Conservation (phyloP, 257 asterid species). For the Solanum sparsipilum region DNA sequence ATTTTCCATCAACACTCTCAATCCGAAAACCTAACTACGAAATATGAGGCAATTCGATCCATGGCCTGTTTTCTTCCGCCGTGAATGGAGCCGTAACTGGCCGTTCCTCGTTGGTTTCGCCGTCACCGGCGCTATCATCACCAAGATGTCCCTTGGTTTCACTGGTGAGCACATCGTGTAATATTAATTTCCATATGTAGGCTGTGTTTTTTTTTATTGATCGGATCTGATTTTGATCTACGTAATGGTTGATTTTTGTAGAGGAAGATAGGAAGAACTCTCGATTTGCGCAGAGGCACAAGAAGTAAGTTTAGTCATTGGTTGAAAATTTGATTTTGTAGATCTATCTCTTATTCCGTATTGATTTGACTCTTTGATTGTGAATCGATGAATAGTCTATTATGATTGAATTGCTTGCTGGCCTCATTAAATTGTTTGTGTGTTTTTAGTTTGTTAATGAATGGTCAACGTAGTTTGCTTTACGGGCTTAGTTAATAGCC, state of each 20-base stretch:
- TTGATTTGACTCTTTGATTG: neutral
- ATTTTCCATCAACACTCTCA: neutral
- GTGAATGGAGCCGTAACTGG: constrained; percentile 26
- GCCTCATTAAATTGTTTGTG: neutral
- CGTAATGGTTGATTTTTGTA: neutral
- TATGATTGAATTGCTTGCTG: neutral
- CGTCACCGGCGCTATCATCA: constrained; percentile 23
- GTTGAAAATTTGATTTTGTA: neutral
- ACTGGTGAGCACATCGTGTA: constrained; percentile 1
- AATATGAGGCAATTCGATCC: constrained; percentile 28
- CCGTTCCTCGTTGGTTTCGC: constrained; percentile 33
- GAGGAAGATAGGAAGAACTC: constrained; percentile 27
- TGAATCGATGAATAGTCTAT: neutral
- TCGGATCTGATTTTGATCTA: neutral
- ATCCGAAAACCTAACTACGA: neutral
- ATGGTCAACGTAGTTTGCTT: neutral
- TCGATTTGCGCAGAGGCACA: constrained; percentile 14
- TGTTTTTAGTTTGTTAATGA: neutral
- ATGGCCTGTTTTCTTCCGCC: constrained; percentile 24
- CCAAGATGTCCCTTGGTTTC: constrained; percentile 24
- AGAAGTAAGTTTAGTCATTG: constrained; percentile 8
- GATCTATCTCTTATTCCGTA: neutral
- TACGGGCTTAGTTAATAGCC: neutral
- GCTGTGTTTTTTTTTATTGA: neutral
- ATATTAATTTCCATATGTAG: neutral